Percentiles rank a stretch among this genome's conserved stretches.
phyloP scores from a whole-genome alignment of 331 rosid species.

The Pyrus hybrid region DNA sequence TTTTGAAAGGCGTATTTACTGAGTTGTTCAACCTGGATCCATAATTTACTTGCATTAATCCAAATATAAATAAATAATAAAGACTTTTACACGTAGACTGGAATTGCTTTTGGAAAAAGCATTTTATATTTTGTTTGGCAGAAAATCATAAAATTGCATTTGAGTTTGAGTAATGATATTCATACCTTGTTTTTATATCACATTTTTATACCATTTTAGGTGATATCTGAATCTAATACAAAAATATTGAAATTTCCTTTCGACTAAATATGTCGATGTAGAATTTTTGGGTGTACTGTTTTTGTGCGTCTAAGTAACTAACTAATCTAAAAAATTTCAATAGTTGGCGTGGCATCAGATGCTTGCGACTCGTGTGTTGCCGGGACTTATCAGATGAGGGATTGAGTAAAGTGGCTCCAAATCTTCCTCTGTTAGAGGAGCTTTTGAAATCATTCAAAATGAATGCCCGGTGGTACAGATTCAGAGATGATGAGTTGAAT shows the following conservation, averaged over 20 bases:
- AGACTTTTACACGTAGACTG: no score
- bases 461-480: background rate
- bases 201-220: no score
- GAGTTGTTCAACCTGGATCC: no score
- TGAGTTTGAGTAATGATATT: no score
- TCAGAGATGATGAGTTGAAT: background rate
- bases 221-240: no score
- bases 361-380: conserved; percentile 32
- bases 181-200: no score
- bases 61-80: no score
- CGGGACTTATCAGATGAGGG: background rate
- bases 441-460: conserved; percentile 15
- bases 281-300: background rate
- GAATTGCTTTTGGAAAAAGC: no score
- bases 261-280: background rate
- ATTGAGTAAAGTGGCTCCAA: conserved; percentile 8
- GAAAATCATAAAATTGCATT: no score
- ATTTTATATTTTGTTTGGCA: no score
- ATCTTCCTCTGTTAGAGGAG: conserved; percentile 30
- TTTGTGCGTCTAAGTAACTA: background rate
- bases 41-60: no score
- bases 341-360: conserved; percentile 34
- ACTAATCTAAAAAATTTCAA: background rate
- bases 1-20: no score
- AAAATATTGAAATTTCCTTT: background rate